Conservation (phyloP, 208 protist genomes). For the Leishmania tropica region DNA sequence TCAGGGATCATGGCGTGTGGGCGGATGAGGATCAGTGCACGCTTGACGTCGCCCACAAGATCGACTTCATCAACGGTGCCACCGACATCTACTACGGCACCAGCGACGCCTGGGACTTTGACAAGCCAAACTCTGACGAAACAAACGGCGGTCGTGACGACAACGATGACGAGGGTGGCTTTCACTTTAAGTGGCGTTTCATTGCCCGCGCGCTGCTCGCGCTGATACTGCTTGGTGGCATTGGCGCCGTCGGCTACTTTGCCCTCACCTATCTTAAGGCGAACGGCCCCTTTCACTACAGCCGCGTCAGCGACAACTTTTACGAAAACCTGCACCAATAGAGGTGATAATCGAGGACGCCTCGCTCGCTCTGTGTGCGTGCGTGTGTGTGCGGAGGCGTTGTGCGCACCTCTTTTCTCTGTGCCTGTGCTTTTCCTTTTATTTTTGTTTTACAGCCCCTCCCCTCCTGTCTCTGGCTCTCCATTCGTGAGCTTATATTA, state of each 20-base stretch:
- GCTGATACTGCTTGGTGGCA: slow-evolving; percentile 10
- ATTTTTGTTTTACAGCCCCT: neutral
- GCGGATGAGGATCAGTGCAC: slow-evolving; percentile 29
- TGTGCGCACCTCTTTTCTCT: neutral
- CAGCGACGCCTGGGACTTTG: slow-evolving; percentile 61
- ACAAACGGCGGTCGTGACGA: slow-evolving; percentile 14
- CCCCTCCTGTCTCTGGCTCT: neutral
- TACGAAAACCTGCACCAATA: slow-evolving; percentile 48
- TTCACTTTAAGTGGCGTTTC: neutral
- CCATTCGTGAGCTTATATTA: neutral
- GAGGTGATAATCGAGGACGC: neutral
- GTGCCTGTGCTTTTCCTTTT: neutral
- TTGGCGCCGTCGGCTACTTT: slow-evolving; percentile 15
- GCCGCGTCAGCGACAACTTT: slow-evolving; percentile 53
- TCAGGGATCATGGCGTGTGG: slow-evolving; percentile 26
- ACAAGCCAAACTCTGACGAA: slow-evolving; percentile 42
- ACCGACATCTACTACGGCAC: slow-evolving; percentile 40
- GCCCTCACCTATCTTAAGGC: slow-evolving; percentile 14
- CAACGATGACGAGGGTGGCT: neutral
- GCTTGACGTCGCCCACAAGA: slow-evolving; percentile 6
- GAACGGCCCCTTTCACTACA: slow-evolving; percentile 15
- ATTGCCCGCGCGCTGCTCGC: slow-evolving; percentile 13
- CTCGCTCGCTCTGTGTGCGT: neutral
- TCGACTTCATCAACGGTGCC: slow-evolving; percentile 44
- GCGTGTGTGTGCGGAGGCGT: neutral